A percentile compares a stretch with the other conserved stretches of the same genome.
Conservation (phyloP, 768 basidiomycete species). For the Leccinum olivaceopallidum region DNA sequence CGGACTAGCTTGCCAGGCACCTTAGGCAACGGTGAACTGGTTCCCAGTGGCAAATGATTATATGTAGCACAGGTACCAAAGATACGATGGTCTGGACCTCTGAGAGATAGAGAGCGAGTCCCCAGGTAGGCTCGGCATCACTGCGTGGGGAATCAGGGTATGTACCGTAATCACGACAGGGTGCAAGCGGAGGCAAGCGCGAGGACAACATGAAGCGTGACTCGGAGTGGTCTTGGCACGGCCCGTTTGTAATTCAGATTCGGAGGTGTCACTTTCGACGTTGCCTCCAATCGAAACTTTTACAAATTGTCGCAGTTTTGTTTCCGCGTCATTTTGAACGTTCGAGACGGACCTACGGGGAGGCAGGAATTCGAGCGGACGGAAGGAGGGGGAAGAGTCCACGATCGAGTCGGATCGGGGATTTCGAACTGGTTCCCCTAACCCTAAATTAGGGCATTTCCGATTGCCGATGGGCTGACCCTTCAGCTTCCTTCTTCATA, state of each 20-base stretch:
- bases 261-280: not conserved
- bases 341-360: not conserved
- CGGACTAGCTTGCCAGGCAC: not conserved
- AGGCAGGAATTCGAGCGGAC: not conserved
- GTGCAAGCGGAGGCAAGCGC: not conserved
- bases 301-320: not conserved
- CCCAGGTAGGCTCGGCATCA: not conserved
- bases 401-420: conserved; percentile 6
- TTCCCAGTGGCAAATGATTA: not conserved
- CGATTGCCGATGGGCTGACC: conserved; percentile 18
- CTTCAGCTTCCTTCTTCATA: conserved; percentile 8
- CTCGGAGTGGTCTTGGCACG: not conserved
- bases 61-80: not conserved
- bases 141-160: not conserved
- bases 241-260: not conserved
- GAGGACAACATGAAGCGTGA: not conserved
- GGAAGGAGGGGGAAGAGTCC: not conserved
- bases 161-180: too few species aligned
- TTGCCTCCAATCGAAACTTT: not conserved
- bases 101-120: not conserved
- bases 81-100: not conserved
- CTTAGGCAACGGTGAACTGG: not conserved
- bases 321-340: not conserved
- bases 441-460: conserved; percentile 1
- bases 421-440: not conserved